Evolutionary conservation across 2,329 filamentous ascomycete species (phyloP).

Genomic region (Pestalotiopsis sp.): DNA sequence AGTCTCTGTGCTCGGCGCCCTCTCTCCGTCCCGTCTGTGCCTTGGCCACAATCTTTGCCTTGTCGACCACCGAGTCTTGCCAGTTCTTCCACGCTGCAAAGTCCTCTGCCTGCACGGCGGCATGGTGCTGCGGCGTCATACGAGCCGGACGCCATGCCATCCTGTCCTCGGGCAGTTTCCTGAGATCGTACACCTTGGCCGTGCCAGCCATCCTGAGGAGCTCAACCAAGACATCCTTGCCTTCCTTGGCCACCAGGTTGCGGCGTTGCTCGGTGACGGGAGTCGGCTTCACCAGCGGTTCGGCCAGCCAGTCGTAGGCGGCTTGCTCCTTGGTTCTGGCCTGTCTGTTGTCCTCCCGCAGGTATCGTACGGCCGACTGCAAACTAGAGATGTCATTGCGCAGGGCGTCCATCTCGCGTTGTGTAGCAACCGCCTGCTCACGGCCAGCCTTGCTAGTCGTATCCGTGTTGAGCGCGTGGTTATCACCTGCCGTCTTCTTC

Average conservation of each 20-base stretch:
- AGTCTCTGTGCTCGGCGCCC: slow-evolving; percentile 27
- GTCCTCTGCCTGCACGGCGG: slow-evolving; percentile 66
- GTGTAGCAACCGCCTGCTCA: slow-evolving; percentile 69
- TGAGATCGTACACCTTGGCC: slow-evolving; percentile 63
- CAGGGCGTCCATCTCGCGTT: slow-evolving; percentile 73
- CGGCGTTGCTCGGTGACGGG: slow-evolving; percentile 34
- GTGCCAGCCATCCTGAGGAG: slow-evolving; percentile 63
- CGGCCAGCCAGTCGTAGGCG: slow-evolving; percentile 63
- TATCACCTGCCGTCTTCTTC: slow-evolving; percentile 71
- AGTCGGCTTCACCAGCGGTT: slow-evolving; percentile 56
- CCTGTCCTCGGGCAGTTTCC: slow-evolving; percentile 57
- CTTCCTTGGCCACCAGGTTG: slow-evolving; percentile 59
- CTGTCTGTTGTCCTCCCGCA: slow-evolving; percentile 68
- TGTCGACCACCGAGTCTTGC: slow-evolving; percentile 57
- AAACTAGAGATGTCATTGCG: slow-evolving; percentile 68
- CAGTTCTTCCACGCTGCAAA: slow-evolving; percentile 64
- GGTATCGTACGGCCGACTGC: slow-evolving; percentile 67
- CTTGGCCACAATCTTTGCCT: slow-evolving; percentile 44
- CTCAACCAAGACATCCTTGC: slow-evolving; percentile 65
- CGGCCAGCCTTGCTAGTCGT: slow-evolving; percentile 59
- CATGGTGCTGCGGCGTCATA: slow-evolving; percentile 67
- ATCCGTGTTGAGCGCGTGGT: slow-evolving; percentile 54
- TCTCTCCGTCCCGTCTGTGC: slow-evolving; percentile 16
- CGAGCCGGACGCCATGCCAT: slow-evolving; percentile 68
- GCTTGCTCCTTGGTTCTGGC: slow-evolving; percentile 60